Conservation (phyloP, 352 stramenopile genomes). For the Globisporangium viniferum region DNA sequence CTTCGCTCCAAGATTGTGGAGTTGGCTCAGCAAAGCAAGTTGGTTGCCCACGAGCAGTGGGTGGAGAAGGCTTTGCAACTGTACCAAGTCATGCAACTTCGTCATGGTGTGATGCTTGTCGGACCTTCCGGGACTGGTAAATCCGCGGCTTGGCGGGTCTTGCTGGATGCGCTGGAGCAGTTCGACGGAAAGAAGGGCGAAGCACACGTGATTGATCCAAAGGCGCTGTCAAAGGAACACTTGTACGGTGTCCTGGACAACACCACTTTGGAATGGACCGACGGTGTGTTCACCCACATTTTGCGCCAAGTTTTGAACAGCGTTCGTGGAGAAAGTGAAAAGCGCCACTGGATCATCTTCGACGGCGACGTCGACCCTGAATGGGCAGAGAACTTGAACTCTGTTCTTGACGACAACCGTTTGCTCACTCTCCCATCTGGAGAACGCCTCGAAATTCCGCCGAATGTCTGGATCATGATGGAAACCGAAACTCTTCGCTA, state of each 20-base stretch:
- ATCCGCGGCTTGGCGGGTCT: conserved; percentile 90
- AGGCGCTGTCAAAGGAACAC: conserved; percentile 97
- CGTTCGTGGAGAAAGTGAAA: conserved; percentile 94
- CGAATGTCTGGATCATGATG: conserved; percentile 99
- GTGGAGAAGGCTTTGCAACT: conserved; percentile 99
- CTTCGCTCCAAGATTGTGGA: conserved; percentile 89
- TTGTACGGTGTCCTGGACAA: conserved; percentile 99
- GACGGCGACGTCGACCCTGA: conserved; percentile 99
- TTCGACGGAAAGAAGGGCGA: conserved; percentile 96
- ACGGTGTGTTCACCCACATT: conserved; percentile 98
- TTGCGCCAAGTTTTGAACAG: conserved; percentile 97
- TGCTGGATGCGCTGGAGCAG: conserved; percentile 93
- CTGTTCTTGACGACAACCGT: conserved; percentile 99
- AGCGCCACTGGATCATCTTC: conserved; percentile 99
- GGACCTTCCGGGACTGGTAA: conserved; percentile 97
- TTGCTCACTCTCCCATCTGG: conserved; percentile 98
- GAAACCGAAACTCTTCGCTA: conserved; percentile 99
- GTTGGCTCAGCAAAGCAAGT: conserved; percentile 88
- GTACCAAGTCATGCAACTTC: conserved; percentile 97
- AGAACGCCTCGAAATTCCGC: conserved; percentile 96
- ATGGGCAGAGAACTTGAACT: conserved; percentile 99
- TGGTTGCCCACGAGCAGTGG: conserved; percentile 91
- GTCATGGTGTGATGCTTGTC: conserved; percentile 99
- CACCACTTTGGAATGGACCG: conserved; percentile 99
- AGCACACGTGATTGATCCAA: conserved; percentile 98